phyloP scores from a whole-genome alignment of 2,329 filamentous ascomycete genomes.

The Emergomyces orientalis region DNA sequence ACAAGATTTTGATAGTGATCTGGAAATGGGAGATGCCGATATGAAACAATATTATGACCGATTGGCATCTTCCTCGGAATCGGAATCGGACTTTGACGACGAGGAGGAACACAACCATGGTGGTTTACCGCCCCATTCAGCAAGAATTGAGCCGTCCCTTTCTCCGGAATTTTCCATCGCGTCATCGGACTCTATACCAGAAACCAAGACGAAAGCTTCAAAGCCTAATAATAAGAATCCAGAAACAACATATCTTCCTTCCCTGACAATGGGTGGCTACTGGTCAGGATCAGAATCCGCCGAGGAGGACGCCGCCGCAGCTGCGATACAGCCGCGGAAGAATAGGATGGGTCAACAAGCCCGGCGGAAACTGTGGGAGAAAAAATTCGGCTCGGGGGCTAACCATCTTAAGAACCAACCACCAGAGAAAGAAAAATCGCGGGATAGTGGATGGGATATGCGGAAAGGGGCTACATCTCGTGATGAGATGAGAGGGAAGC shows the following conservation, averaged over 20 bases:
- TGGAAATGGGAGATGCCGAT: constrained; percentile 20
- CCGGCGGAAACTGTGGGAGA: constrained; percentile 52
- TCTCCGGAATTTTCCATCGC: constrained; percentile 28
- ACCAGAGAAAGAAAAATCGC: constrained; percentile 25
- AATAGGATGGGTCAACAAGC: constrained; percentile 56
- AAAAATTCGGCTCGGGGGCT: constrained; percentile 50
- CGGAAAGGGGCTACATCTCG: constrained; percentile 45
- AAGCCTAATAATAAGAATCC: constrained; percentile 19
- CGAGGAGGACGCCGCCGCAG: constrained; percentile 37
- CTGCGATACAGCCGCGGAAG: constrained; percentile 38
- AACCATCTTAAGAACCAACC: constrained; percentile 47
- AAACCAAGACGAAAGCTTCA: constrained; percentile 22
- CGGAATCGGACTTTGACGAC: constrained; percentile 16
- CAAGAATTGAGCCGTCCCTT: constrained; percentile 20
- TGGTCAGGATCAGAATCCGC: constrained; percentile 53
- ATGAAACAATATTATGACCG: constrained; percentile 27
- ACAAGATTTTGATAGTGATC: background rate
- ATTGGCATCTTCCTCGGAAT: constrained; percentile 23
- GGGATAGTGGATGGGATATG: constrained; percentile 50
- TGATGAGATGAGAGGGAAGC: constrained; percentile 20
- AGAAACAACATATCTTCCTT: constrained; percentile 50
- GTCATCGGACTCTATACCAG: constrained; percentile 21
- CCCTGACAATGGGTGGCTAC: constrained; percentile 53
- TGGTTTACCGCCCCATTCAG: constrained; percentile 16
- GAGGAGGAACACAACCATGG: constrained; percentile 20